These are phyloP conservation scores for Aspergillus ochraceus DNA, from an alignment of 2,329 filamentous ascomycete species.

Conservation along the genomic window DNA sequence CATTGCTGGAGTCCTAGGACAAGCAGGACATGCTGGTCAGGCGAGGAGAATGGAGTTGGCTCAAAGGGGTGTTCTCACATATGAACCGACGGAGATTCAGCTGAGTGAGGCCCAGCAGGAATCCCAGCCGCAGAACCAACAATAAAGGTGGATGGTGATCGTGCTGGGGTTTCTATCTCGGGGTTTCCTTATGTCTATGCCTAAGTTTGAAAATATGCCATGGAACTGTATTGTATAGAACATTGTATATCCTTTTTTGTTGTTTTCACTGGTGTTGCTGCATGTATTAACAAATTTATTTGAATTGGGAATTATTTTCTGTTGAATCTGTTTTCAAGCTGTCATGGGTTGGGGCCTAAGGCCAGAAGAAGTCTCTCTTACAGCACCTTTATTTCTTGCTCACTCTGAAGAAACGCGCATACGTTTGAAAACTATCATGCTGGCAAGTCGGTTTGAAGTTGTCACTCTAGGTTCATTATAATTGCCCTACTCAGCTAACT, in stretches of 20 bases:
- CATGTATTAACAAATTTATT: slow-evolving; percentile 21
- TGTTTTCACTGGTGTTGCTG: slow-evolving; percentile 16
- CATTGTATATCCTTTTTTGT: slow-evolving; percentile 25
- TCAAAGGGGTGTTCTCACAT: slow-evolving; percentile 62
- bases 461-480: too few relatives aligned
- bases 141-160: background rate
- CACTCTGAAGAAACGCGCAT: too few relatives aligned
- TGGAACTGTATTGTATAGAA: slow-evolving; percentile 38
- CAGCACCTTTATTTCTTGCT: too few relatives aligned
- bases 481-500: slow-evolving; percentile 12
- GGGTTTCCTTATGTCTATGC: slow-evolving; percentile 2
- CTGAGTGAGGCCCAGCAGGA: background rate
- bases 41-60: slow-evolving; percentile 65
- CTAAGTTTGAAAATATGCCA: slow-evolving; percentile 10
- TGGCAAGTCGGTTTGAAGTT: too few relatives aligned
- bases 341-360: background rate
- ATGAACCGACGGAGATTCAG: slow-evolving; percentile 28
- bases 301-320: background rate
- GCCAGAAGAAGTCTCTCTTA: background rate
- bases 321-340: background rate
- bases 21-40: slow-evolving; percentile 78
- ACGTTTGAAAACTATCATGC: too few relatives aligned
- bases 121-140: background rate
- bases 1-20: slow-evolving; percentile 80
- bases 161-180: background rate